Base-by-base conservation (phyloP, 176 grass and related monocot genomes). In the bread wheat (Triticum aestivum) region DNA sequence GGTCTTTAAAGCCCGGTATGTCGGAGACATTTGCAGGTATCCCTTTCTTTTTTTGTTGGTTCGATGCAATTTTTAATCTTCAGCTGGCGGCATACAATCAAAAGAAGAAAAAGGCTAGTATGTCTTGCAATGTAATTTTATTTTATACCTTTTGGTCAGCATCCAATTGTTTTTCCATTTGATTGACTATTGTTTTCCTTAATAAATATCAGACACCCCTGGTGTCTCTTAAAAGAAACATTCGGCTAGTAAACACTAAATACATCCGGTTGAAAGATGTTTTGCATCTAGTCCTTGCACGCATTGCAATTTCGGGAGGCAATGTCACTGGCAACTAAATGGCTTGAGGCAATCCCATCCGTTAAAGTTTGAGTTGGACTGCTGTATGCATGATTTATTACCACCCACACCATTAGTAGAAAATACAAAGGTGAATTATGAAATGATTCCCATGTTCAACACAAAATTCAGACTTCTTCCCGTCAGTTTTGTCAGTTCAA, bases 401-500 rank as follows among this genome's bases (percentile, higher is more conserved):
- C 35, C 72, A 66, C 5, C 32, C 20, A 35, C 2, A 17, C 3
- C 21, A 81, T 18, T 0, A 17, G 23, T 38, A 21, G 26, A 52
- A 3, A 63, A n/a, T 21, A 49, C 23, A 26, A 37, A 21, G 5
- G 62, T 14, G n/a, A 38, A 61, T 35, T 11, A 11, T 30, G 23
- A 29, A 32, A n/a, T 21, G 14, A 45, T 49, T 73, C 62, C 71
- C 82, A 81, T 23, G 14, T 68, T 32, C 76, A 68, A 68, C 67
- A 79, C 68, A 91, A 82, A 71, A 86, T 29, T 39, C 61, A 29
- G 21, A 73, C 8, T 33, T 87, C 5, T n/a, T 49, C 11, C 49
- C 11, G 52, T 86, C 79, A 71, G 38, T 69, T 68, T 61, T 69
- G 78, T 59, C 58, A 74, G 27, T 29, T 90, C 37, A 4, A 84